Evolutionary conservation across 2,329 filamentous ascomycete genomes (phyloP), one percentile per base, ranked within the genome.

Genomic region (Fusarium austroafricanum): DNA sequence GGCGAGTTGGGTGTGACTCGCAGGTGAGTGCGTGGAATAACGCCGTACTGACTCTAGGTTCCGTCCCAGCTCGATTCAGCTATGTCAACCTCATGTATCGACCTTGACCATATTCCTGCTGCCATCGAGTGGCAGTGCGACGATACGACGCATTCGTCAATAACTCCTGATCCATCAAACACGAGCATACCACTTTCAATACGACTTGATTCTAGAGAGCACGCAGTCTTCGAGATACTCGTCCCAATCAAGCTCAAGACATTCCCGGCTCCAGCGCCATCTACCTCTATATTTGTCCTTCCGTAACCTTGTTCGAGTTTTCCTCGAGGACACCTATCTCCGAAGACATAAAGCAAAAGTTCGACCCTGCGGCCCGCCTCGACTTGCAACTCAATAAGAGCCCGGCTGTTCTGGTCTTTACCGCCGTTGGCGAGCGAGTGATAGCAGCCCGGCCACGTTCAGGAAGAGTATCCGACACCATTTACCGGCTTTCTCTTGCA

Each of bases 171-270:
- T 28, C 58, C 58, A 14, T 33, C 31, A 17, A 33, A 33, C 6
- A 33, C 31, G 14, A 33, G 14, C 31, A 33, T 33, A 33, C 12
- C 17, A 17, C 14, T 33, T 33, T 33, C 31, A 33, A 33, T 33
- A 33, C 31, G 40, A 61, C 7, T 61, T 28, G 45, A 60, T 8
- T 21, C 23, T 9, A 8, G 39, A 9, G 26, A 39, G 15, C 18
- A 14, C 6, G 59, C 55, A 31, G 55, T 43, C 33, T 49, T 62
- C n/a, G 55, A 62, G 23, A 20, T 61, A 2, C 14, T 20, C 4
- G 33, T 62, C 14, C 59, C 59, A 10, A 11, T 61, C 9, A 49
- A 46, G n/a, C 53, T 61, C 26, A 61, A 26, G 55, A 61, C 3
- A 61, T 54, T 12, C 55, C 47, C 17, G 47, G 55, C 8, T 15